Evolutionary conservation across 1,139 yeast species (phyloP).

Genomic region (Saccharomycopsis crataegensis): DNA sequence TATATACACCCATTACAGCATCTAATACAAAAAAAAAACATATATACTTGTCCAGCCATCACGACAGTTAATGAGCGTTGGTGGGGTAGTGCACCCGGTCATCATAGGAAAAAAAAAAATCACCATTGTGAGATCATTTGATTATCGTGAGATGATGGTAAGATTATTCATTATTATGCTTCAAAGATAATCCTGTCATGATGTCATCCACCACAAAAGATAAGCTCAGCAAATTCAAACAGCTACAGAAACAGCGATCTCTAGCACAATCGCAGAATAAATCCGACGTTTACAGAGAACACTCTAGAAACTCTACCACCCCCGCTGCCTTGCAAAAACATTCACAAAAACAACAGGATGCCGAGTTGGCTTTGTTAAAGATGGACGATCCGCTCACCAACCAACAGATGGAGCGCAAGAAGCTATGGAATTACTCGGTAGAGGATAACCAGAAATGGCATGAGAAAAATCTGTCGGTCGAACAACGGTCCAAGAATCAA

Average conservation of each 20-base stretch:
- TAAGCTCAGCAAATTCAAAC: conserved; percentile 20
- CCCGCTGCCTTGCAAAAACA: conserved; percentile 25
- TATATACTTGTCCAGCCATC: too few species aligned
- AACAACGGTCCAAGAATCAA: conserved; percentile 18
- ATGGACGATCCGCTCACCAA: conserved; percentile 32
- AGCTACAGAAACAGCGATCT: conserved; percentile 21
- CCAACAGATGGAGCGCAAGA: conserved; percentile 33
- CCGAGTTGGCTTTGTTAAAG: conserved; percentile 31
- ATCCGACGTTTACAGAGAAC: conserved; percentile 31
- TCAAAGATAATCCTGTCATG: too few species aligned
- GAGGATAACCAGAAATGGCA: conserved; percentile 58
- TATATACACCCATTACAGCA: too few species aligned
- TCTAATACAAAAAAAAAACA: too few species aligned
- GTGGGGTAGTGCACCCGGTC: too few species aligned
- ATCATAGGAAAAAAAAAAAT: too few species aligned
- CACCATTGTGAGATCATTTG: too few species aligned
- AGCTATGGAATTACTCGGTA: conserved; percentile 49
- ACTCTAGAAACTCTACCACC: conserved; percentile 26
- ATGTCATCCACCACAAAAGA: conserved; percentile 24
- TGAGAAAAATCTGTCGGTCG: conserved; percentile 26
- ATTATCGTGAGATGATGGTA: too few species aligned
- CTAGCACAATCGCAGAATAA: conserved; percentile 30
- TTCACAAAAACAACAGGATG: conserved; percentile 28
- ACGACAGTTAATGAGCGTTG: too few species aligned
- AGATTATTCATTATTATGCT: too few species aligned